These are phyloP conservation scores for Tuber brumale DNA, from an alignment of 495 filamentous ascomycete genomes.

Conservation along the genomic window DNA sequence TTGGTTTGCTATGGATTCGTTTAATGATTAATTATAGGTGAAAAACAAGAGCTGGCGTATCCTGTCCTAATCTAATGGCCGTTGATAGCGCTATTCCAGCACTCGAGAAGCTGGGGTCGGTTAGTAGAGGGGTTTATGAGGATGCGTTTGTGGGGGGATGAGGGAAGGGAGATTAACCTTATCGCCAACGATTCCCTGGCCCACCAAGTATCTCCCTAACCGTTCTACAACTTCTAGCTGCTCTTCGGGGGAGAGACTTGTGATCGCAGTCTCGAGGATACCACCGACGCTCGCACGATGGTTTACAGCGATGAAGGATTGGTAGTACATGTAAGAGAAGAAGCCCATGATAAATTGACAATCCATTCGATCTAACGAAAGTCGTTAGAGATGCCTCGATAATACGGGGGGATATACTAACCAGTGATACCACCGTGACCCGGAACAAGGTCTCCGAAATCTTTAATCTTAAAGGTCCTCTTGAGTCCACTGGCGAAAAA, in stretches of 20 bases:
- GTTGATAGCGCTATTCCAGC: conserved; percentile 31
- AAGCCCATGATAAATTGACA: conserved; percentile 99
- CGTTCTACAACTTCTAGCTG: conserved; percentile 82
- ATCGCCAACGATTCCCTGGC: conserved; percentile 65
- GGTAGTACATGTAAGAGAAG: conserved; percentile 97
- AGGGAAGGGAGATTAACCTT: conserved; percentile 48
- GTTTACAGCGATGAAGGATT: conserved; percentile 88
- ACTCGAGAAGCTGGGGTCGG: conserved; percentile 27
- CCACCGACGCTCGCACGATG: conserved; percentile 66
- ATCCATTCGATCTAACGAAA: conserved; percentile 75
- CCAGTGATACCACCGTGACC: conserved; percentile 93
- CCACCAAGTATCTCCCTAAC: conserved; percentile 75
- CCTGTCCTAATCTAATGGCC: conserved; percentile 14
- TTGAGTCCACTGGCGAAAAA: conserved; percentile 98
- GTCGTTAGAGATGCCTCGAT: conserved; percentile 6
- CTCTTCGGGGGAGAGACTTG: conserved; percentile 71
- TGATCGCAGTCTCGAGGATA: conserved; percentile 83
- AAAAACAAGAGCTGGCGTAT: not conserved
- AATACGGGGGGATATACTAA: conserved; percentile 12
- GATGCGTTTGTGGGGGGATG: not conserved
- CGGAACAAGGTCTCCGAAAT: conserved; percentile 96
- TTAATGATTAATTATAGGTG: conserved; percentile 10
- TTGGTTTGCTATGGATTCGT: conserved; percentile 4
- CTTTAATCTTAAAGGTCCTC: conserved; percentile 99
- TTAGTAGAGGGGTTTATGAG: conserved; percentile 5